These are phyloP conservation scores for Helotiales sp. DNA, from an alignment of 2,329 filamentous ascomycete genomes.

Conservation along the genomic window DNA sequence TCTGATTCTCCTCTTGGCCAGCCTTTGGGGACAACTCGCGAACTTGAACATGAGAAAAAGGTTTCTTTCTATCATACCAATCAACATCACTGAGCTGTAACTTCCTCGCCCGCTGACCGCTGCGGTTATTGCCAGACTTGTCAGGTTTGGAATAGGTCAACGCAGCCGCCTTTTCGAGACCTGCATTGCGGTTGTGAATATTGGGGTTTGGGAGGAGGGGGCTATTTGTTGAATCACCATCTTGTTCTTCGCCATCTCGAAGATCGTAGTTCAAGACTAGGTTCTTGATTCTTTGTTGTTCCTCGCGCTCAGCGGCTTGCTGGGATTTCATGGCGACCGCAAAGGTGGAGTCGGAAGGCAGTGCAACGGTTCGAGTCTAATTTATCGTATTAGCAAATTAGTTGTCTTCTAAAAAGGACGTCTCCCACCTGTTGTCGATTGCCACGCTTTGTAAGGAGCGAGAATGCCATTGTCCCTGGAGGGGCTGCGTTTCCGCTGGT, in stretches of 20 bases:
- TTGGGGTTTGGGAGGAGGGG: conserved; percentile 47
- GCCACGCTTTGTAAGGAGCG: conserved; percentile 90
- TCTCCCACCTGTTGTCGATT: conserved; percentile 81
- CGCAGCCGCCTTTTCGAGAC: conserved; percentile 52
- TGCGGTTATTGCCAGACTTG: conserved; percentile 44
- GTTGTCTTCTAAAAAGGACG: conserved; percentile 22
- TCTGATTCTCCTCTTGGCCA: not conserved
- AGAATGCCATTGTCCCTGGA: conserved; percentile 86
- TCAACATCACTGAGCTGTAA: conserved; percentile 96
- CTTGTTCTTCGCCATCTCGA: conserved; percentile 75
- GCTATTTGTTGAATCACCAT: conserved; percentile 62
- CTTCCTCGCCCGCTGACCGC: conserved; percentile 81
- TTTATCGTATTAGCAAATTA: conserved; percentile 11
- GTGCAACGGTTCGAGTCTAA: conserved; percentile 85
- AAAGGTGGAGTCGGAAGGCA: conserved; percentile 89
- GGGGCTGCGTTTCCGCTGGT: conserved; percentile 36
- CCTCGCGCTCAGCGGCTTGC: conserved; percentile 91
- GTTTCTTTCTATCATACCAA: conserved; percentile 65
- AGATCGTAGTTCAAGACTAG: conserved; percentile 96
- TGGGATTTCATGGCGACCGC: conserved; percentile 95
- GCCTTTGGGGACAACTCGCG: conserved; percentile 4
- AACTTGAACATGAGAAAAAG: conserved; percentile 20
- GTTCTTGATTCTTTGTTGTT: conserved; percentile 98
- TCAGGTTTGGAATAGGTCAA: conserved; percentile 34
- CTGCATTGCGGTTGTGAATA: conserved; percentile 56